Base-by-base conservation (phyloP, 75 land plant species). In the Sequoiadendron giganteum region DNA sequence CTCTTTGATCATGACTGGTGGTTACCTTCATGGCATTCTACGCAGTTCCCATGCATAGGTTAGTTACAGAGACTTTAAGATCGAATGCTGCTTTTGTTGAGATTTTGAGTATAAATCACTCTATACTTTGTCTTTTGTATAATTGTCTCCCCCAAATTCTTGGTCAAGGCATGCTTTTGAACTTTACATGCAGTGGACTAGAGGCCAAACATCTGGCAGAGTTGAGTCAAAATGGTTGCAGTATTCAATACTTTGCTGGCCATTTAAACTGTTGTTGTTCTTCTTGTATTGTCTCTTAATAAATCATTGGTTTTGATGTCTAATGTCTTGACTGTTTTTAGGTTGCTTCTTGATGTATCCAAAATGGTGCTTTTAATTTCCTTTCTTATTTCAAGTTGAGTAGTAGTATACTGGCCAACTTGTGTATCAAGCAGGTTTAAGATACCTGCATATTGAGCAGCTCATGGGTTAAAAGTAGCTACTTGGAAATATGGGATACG, bases 1-100 rank as follows among this genome's bases (percentile, higher is more conserved):
- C 38, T 97, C 99, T 3, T 90, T 97, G 73, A 88, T 97, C 15
- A 97, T 97, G 99, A 88, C 97, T 14, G 99, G 97, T 45, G 99
- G 99, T 28, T 97, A 97, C 77, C 81, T 94, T 77, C 99, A 97
- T 91, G 99, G 99, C 11, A 94, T 97, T 52, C 14, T 95, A 38
- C 95, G 97, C 5, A 83, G 91, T 70, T 83, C 88, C 18, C 88
- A 87, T 87, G 85, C 85, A 45, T 87, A 87, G 68, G 48, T 28
- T 86, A 79, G 21, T 40, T 79, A 39, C 18, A 21, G 43, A 79
- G 28, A 19, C 21, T 40, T 39, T 19, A 25, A 40, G 82, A 43
- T 34, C 21, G 47, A 79, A 79, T 39, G 28, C n/a, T 42, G 43
- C 43, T 79, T 79, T 78, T 25, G 42, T 21, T 25, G 45, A 79